These are phyloP conservation scores for Fagopyrum tataricum DNA, from an alignment of 148 eudicot genomes.

Conservation along the genomic window DNA sequence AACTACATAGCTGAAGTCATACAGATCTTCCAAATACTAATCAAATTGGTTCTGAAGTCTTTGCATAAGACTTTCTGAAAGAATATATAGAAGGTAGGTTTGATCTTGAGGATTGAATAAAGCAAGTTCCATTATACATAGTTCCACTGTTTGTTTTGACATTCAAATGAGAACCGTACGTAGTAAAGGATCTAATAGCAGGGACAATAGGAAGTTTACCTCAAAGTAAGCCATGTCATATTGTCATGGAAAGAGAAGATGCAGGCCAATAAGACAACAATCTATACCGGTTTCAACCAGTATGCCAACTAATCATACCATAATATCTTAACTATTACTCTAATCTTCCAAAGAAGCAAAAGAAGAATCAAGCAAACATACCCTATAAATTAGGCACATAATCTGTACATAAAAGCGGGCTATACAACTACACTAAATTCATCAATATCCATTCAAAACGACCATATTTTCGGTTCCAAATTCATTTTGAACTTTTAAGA, in stretches of 20 bases:
- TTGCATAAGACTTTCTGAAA: no score
- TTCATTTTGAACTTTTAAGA: not conserved
- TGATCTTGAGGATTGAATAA: no score
- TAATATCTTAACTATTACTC: not conserved
- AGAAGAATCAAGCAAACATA: not conserved
- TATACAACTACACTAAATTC: not conserved
- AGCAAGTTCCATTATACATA: no score
- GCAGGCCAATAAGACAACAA: slow-evolving; percentile 25
- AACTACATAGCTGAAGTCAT: no score
- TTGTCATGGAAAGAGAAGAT: no score
- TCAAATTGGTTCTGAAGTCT: no score
- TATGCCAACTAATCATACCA: not conserved
- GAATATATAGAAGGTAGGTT: no score
- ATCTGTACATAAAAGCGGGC: slow-evolving; percentile 6
- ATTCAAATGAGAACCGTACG: not conserved
- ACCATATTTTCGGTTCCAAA: not conserved
- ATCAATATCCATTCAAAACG: not conserved
- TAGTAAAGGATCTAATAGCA: not conserved
- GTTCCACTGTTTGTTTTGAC: not conserved
- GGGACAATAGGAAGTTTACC: slow-evolving; percentile 1
- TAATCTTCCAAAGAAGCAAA: not conserved
- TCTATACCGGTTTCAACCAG: not conserved
- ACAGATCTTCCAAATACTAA: no score
- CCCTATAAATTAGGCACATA: not conserved
- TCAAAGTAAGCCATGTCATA: no score